These are phyloP conservation scores for Escovopsis sp. DNA, from an alignment of 2,329 filamentous ascomycete species.

Conservation along the genomic window DNA sequence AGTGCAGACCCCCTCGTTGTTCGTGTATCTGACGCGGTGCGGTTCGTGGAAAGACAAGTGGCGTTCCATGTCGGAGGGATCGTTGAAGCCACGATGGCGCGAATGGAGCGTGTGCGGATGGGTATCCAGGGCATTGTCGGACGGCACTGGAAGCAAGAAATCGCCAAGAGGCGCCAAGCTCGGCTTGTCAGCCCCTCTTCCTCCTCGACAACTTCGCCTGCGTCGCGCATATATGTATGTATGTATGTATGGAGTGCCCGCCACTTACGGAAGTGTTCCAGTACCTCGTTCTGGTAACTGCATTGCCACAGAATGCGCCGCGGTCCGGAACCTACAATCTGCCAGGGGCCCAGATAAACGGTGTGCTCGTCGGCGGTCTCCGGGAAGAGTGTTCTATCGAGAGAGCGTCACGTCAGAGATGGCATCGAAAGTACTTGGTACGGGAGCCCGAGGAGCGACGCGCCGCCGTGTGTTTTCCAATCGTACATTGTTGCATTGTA, in stretches of 20 bases:
- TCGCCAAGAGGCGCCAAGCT: slow-evolving; percentile 1
- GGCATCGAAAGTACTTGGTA: slow-evolving; percentile 4
- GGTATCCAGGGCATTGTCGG: slow-evolving; percentile 27
- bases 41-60: slow-evolving; percentile 32
- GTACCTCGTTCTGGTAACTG: slow-evolving; percentile 35
- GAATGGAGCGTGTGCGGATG: slow-evolving; percentile 36
- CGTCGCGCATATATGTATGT: not conserved
- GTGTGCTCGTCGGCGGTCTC: slow-evolving; percentile 33
- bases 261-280: slow-evolving; percentile 35
- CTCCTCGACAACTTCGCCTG: not conserved
- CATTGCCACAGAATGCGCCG: slow-evolving; percentile 38
- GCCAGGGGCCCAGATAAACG: slow-evolving; percentile 39
- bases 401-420: slow-evolving; percentile 9
- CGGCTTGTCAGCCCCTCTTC: too few relatives aligned
- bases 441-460: not conserved
- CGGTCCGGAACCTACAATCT: slow-evolving; percentile 31
- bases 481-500: slow-evolving; percentile 39
- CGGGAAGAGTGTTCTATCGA: slow-evolving; percentile 32
- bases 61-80: slow-evolving; percentile 34
- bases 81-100: slow-evolving; percentile 34
- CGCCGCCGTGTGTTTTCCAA: not conserved
- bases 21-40: slow-evolving; percentile 33
- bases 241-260: not conserved
- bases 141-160: slow-evolving; percentile 23
- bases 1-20: slow-evolving; percentile 29